These are phyloP conservation scores for Diaporthe sp. DNA, from an alignment of 2,329 filamentous ascomycete species.

Conservation along the genomic window DNA sequence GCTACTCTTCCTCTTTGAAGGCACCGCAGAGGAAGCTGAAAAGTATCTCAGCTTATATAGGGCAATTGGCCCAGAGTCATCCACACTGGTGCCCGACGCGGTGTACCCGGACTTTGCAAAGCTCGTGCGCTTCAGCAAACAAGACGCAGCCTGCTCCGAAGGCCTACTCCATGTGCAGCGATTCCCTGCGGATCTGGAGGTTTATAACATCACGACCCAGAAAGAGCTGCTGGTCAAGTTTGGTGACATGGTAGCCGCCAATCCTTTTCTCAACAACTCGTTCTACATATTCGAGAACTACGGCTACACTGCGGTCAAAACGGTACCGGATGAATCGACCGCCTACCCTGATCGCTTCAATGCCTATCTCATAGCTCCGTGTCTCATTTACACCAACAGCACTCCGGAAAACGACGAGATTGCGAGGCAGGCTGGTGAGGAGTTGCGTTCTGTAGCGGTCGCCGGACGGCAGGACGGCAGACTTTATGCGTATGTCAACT, in stretches of 20 bases:
- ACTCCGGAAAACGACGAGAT: slow-evolving; percentile 45
- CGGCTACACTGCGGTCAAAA: slow-evolving; percentile 2
- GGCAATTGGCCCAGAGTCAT: background rate
- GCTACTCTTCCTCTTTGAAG: background rate
- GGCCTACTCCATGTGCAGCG: slow-evolving; percentile 45
- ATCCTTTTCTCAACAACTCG: slow-evolving; percentile 43
- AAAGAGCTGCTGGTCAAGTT: slow-evolving; percentile 36
- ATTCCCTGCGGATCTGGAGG: slow-evolving; percentile 31
- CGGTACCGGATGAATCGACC: background rate
- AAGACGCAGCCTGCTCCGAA: slow-evolving; percentile 45
- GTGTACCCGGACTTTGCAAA: slow-evolving; percentile 42
- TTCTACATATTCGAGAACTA: slow-evolving; percentile 52
- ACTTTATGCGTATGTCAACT: slow-evolving; percentile 38
- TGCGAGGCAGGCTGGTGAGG: slow-evolving; percentile 15
- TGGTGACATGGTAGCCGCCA: background rate
- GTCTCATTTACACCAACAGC: slow-evolving; percentile 54
- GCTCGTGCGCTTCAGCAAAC: slow-evolving; percentile 44
- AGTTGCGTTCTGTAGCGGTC: background rate
- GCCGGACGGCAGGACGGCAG: slow-evolving; percentile 42
- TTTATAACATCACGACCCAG: slow-evolving; percentile 52
- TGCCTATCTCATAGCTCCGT: slow-evolving; percentile 53
- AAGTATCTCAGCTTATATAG: background rate
- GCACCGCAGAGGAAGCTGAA: slow-evolving; percentile 38
- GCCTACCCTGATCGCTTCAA: slow-evolving; percentile 20
- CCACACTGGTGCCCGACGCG: background rate